Evolutionary conservation across 495 filamentous ascomycete genomes (phyloP).

Genomic region (Extremus antarcticus): DNA sequence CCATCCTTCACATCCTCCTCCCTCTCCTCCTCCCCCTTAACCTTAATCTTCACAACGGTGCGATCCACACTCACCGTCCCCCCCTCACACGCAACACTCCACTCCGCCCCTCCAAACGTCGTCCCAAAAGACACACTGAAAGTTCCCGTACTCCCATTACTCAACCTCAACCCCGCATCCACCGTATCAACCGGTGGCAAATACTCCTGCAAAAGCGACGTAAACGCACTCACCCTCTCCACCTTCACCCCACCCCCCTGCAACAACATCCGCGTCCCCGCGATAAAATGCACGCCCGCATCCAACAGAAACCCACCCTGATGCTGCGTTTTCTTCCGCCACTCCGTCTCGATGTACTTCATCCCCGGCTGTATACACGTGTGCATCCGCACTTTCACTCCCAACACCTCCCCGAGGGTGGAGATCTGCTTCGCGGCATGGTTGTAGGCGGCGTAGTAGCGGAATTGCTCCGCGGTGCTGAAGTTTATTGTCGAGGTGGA

Average conservation of each 20-base stretch:
- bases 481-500: slow-evolving; percentile 41
- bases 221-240: slow-evolving; percentile 46
- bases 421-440: slow-evolving; percentile 47
- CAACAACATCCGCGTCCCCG: slow-evolving; percentile 50
- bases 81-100: slow-evolving; percentile 39
- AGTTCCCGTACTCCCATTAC: slow-evolving; percentile 50
- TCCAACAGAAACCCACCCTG: slow-evolving; percentile 74
- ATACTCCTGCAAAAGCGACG: slow-evolving; percentile 45
- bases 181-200: slow-evolving; percentile 68
- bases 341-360: slow-evolving; percentile 58
- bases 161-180: slow-evolving; percentile 50
- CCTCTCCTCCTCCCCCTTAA: slow-evolving; percentile 21
- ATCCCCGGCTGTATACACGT: slow-evolving; percentile 43
- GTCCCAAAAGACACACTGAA: slow-evolving; percentile 58
- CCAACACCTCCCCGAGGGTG: slow-evolving; percentile 51
- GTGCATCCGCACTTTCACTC: slow-evolving; percentile 49
- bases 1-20: slow-evolving; percentile 31
- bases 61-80: slow-evolving; percentile 35
- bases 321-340: slow-evolving; percentile 61
- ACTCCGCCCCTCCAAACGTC: slow-evolving; percentile 43
- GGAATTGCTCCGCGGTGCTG: slow-evolving; percentile 67
- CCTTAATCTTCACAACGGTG: slow-evolving; percentile 38
- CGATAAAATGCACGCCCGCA: slow-evolving; percentile 64
- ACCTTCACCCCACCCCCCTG: slow-evolving; percentile 37
- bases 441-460: slow-evolving; percentile 49